Evolutionary conservation across 208 protist genomes (phyloP).

Genomic region (Crithidia bombi): DNA sequence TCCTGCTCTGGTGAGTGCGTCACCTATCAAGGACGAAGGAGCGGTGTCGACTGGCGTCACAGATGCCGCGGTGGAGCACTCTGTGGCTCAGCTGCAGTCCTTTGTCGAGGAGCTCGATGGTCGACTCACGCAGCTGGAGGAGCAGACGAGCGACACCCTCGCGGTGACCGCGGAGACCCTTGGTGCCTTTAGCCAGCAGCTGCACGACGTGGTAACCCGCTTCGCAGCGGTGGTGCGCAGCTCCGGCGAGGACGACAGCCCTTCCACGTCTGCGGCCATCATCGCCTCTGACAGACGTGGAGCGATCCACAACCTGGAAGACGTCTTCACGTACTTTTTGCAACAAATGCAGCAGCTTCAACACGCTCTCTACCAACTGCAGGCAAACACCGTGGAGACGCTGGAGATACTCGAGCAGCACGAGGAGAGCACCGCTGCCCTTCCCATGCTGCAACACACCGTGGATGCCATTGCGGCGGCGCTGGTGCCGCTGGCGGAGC

Average conservation of each 20-base stretch:
- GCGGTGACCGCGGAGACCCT: conserved; percentile 43
- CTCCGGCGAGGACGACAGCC: neutral
- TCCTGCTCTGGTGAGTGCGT: neutral
- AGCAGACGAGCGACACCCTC: conserved; percentile 24
- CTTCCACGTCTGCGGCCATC: neutral
- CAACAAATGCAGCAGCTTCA: conserved; percentile 42
- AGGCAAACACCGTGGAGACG: conserved; percentile 55
- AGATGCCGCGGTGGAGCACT: neutral
- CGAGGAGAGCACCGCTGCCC: conserved; percentile 49
- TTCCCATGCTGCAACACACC: conserved; percentile 46
- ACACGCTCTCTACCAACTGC: conserved; percentile 48
- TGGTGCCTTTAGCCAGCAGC: conserved; percentile 34
- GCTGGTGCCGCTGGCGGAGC: conserved; percentile 36
- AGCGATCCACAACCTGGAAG: conserved; percentile 45
- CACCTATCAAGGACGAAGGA: neutral
- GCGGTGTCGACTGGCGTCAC: neutral
- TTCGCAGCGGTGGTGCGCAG: conserved; percentile 36
- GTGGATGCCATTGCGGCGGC: conserved; percentile 37
- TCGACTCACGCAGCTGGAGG: conserved; percentile 25
- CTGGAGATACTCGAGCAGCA: conserved; percentile 79
- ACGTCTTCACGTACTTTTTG: conserved; percentile 72
- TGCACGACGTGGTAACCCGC: conserved; percentile 52
- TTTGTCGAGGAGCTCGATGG: conserved; percentile 18
- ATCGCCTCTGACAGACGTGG: neutral
- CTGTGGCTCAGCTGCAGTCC: conserved; percentile 7